phyloP scores from a whole-genome alignment of 345 rosid species.

The Pelargonium nanum region DNA sequence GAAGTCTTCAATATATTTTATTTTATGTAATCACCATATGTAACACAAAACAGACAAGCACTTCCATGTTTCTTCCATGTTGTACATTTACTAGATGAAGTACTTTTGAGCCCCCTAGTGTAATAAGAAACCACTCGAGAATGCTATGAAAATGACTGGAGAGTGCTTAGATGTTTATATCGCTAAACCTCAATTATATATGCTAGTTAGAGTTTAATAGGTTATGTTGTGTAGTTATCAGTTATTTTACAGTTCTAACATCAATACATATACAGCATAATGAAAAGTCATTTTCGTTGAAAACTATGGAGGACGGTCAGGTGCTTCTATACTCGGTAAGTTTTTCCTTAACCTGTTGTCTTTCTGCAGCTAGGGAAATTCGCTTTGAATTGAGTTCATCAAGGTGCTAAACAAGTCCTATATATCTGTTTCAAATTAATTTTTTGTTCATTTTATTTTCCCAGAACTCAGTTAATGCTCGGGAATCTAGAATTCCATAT shows the following conservation, averaged over 20 bases:
- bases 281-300: conserved; percentile 68
- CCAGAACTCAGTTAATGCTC: conserved; percentile 80
- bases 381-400: conserved; percentile 1
- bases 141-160: not conserved
- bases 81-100: no score
- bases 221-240: not conserved
- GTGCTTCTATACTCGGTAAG: conserved; percentile 80
- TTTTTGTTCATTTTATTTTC: conserved; percentile 3
- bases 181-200: not conserved
- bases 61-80: not conserved
- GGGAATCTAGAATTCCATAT: conserved; percentile 60
- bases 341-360: conserved; percentile 1
- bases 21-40: not conserved
- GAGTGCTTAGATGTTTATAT: not conserved
- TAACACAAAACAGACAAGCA: not conserved
- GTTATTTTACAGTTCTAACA: conserved; percentile 5
- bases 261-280: conserved; percentile 39
- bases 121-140: not conserved
- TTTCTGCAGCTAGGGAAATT: conserved; percentile 3
- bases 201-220: not conserved
- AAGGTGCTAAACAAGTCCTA: not conserved
- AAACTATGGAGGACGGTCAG: conserved; percentile 96
- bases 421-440: conserved; percentile 8
- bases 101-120: no score
- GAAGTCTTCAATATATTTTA: not conserved